Conservation (phyloP, 2,329 filamentous ascomycete genomes). For the Grosmannia serpens region DNA sequence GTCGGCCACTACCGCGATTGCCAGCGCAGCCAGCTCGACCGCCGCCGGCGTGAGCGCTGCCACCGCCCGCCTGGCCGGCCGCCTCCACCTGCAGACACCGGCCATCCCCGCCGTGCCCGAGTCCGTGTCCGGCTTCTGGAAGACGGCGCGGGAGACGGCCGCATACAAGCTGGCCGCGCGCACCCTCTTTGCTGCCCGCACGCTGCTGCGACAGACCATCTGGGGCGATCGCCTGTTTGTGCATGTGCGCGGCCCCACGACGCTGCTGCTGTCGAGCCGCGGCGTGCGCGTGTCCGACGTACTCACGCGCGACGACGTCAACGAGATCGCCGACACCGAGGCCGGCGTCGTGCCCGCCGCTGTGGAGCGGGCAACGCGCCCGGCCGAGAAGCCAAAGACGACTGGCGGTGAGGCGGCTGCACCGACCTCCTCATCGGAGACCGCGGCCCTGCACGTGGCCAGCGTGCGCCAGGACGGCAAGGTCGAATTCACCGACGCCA, state of each 20-base stretch:
- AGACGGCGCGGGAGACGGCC: constrained; percentile 56
- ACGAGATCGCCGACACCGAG: constrained; percentile 78
- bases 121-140: constrained; percentile 51
- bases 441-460: constrained; percentile 41
- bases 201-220: constrained; percentile 67
- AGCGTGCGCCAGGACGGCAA: constrained; percentile 50
- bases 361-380: constrained; percentile 34
- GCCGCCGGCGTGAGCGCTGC: not conserved
- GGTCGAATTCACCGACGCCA: constrained; percentile 52
- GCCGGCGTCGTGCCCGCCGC: constrained; percentile 57
- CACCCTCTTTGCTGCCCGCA: constrained; percentile 59
- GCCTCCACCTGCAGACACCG: constrained; percentile 1
- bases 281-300: constrained; percentile 68
- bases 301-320: constrained; percentile 66
- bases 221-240: constrained; percentile 93
- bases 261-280: constrained; percentile 80
- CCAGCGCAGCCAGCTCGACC: not conserved
- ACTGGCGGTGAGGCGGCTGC: not conserved
- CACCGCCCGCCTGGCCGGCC: not conserved
- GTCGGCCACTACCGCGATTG: not conserved
- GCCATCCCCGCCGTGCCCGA: constrained; percentile 58
- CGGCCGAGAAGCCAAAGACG: constrained; percentile 15
- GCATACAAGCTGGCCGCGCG: constrained; percentile 60
- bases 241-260: constrained; percentile 77
- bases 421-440: not conserved